Evolutionary conservation across 2,329 filamentous ascomycete species (phyloP).

Genomic region (Penicillium sp.): DNA sequence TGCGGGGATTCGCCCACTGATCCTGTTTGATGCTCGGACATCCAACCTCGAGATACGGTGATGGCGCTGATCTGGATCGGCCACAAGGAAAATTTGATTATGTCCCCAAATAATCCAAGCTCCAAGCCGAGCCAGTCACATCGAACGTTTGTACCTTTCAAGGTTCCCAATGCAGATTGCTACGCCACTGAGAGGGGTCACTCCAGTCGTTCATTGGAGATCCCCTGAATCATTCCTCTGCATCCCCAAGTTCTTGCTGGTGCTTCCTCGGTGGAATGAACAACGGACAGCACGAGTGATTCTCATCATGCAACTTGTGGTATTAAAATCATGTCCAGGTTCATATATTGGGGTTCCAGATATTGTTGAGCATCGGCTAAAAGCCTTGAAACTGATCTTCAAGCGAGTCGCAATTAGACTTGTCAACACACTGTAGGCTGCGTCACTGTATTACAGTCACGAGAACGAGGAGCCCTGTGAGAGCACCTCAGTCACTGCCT

Average conservation of each 20-base stretch:
- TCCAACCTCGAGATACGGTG: neutral
- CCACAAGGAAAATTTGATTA: neutral
- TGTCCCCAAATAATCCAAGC: neutral
- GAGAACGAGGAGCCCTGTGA: neutral
- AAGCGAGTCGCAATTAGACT: neutral
- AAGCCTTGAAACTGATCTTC: neutral
- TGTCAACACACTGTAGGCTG: neutral
- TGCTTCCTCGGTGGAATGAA: neutral
- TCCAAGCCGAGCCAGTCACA: neutral
- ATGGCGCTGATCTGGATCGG: neutral
- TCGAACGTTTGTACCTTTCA: too few relatives aligned
- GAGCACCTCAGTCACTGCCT: neutral
- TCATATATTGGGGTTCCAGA: neutral
- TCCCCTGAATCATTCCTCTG: neutral
- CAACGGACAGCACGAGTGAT: neutral
- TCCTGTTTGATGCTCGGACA: neutral
- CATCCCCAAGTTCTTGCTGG: neutral
- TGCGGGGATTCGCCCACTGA: neutral
- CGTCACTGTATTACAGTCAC: neutral
- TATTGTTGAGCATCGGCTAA: neutral
- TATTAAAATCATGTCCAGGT: neutral
- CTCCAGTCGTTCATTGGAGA: neutral
- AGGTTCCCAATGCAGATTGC: neutral
- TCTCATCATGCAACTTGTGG: neutral
- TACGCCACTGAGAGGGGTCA: conserved; percentile 1